phyloP scores from a whole-genome alignment of 768 basidiomycete genomes.

The Naematelia aurantialba region DNA sequence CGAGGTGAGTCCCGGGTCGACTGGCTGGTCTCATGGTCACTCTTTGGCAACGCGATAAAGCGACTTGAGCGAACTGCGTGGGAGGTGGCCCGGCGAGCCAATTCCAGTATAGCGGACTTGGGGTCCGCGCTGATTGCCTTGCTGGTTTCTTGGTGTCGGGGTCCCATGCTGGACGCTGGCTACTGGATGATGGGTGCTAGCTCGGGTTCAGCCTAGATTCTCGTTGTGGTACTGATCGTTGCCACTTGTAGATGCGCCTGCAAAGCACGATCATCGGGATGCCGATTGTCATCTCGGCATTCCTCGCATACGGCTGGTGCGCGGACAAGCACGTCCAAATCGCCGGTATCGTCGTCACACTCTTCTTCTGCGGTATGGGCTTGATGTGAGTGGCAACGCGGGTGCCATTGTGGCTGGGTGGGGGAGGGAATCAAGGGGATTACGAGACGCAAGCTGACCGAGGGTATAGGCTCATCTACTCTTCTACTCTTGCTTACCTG shows the following conservation, averaged over 20 bases:
- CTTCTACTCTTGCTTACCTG: constrained; percentile 73
- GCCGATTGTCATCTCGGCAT: constrained; percentile 59
- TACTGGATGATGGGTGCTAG: too few relatives aligned
- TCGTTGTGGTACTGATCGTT: too few relatives aligned
- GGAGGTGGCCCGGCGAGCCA: too few relatives aligned
- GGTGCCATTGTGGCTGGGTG: too few relatives aligned
- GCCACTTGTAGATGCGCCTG: constrained; percentile 62
- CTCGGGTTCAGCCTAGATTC: too few relatives aligned
- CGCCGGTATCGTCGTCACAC: constrained; percentile 64
- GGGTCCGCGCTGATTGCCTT: too few relatives aligned
- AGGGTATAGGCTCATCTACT: constrained; percentile 63
- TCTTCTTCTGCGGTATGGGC: constrained; percentile 71
- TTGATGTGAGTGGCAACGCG: constrained; percentile 59
- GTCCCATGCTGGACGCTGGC: too few relatives aligned
- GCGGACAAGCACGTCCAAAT: constrained; percentile 63
- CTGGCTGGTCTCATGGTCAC: not conserved
- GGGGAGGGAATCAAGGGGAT: too few relatives aligned
- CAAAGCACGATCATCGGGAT: constrained; percentile 61
- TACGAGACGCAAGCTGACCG: too few relatives aligned
- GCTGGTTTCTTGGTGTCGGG: too few relatives aligned
- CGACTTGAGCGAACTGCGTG: not conserved
- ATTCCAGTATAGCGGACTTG: too few relatives aligned
- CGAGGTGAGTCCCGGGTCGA: constrained; percentile 56
- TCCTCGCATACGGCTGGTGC: constrained; percentile 73
- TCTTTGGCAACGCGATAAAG: too few relatives aligned